Base-by-base conservation (phyloP, 2,329 filamentous ascomycete genomes). In the Aureobasidium sp. region DNA sequence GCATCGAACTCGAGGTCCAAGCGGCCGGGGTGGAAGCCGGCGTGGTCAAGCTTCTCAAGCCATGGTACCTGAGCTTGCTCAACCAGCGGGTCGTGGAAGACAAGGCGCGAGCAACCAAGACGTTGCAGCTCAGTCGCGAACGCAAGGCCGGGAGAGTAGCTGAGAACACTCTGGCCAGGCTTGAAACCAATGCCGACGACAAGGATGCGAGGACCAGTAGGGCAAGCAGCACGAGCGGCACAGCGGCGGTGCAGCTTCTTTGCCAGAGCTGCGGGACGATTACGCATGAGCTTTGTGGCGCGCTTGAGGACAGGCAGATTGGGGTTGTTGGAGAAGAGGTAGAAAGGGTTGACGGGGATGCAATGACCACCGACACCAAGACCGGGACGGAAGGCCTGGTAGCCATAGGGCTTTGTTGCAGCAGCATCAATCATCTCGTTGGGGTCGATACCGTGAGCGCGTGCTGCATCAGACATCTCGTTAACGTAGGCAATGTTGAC, bases 321-420 rank as follows among this genome's bases (percentile, higher is more conserved):
- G 65, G 63, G 49, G 45, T 66, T 72, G 77, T 78, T 81, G 25
- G 76, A 76, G 11, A 83, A 70, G 20, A 84, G 71, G 65, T 83
- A 83, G 71, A 77, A 77, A 0, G 81, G 81, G 63, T 84, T 84
- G 64, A 83, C 76, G 0, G 81, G 81, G 62, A 84, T 83, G 64
- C 81, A 84, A 68, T 83, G 81, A 0, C 82, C 81, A 1, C 81
- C 81, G 5, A 84, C 81, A 11, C 81, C 81, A 0, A 81, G 69
- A 1, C 77, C 74, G 0, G 81, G 80, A 0, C 69, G 69, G 67
- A 78, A 79, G 0, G 81, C 75, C 64, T 78, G 74, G 65, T 81
- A 83, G 29, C 81, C 81, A 63, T 82, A 84, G 5, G 64, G 63
- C 49, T 67, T 66, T 31, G 66, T 66, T n/a, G 59, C 39, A 22